Evolutionary conservation across 192 early-diverging fungal species (phyloP), one percentile per base, ranked within the genome.

Genomic region (Coemansia sp.): DNA sequence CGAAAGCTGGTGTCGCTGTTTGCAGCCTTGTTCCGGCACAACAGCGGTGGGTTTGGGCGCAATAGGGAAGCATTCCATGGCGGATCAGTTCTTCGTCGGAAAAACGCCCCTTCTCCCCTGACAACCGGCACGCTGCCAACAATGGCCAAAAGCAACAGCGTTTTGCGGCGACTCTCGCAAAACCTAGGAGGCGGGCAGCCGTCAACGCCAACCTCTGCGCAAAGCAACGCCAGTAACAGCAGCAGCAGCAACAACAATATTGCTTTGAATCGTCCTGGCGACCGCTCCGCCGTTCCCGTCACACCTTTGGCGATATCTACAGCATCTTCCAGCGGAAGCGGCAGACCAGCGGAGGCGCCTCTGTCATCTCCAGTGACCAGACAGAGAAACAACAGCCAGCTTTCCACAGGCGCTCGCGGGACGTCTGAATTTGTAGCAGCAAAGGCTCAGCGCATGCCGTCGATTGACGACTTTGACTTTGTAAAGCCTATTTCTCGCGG

Each of bases 401-500:
- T 66, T 45, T 80, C 63, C 39, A 73, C 56, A 63, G 65, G 71
- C 43, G 39, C n/a, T 13, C 75, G 80, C 41, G 70, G 71, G 23
- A 69, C 70, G 15, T 75, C 61, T 44, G 83, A 67, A 45, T 68
- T 58, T 42, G 63, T 58, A 15, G 61, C 56, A 42, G 59, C 69
- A 41, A 75, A 65, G 81, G 86, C 67, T 47, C 82, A 71, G 75
- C 87, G 81, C 50, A 87, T 95, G 69, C 95, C 95, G 2, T 89
- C 89, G 16, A 97, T 95, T 53, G 83, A 91, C 10, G 95, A 97
- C 64, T 97, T 97, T 87, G 94, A 97, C 67, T 91, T 95, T 71
- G 90, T 97, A 58, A 95, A 95, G 85, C 92, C 92, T 5, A 95
- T 97, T 58, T 94, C 92, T 69, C 90, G 94, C n/a, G 95, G 95